These are phyloP conservation scores for Flaveria ramosissima DNA, from an alignment of 129 eudicot species.

Conservation along the genomic window DNA sequence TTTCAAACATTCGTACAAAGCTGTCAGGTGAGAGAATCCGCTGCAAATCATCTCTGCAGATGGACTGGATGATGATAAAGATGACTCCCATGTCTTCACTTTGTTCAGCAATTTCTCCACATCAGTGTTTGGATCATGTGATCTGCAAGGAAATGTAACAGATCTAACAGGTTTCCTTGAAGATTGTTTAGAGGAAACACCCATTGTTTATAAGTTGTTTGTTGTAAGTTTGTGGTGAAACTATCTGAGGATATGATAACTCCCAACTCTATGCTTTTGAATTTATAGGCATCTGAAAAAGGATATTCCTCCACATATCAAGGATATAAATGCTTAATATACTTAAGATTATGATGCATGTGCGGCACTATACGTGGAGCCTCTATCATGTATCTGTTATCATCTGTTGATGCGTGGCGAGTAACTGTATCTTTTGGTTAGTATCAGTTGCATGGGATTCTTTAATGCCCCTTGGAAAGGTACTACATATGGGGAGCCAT, in stretches of 20 bases:
- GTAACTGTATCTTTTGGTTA: neutral
- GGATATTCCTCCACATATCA: neutral
- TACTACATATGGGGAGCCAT: slow-evolving; percentile 9
- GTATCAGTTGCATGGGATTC: neutral
- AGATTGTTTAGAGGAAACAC: slow-evolving; percentile 25
- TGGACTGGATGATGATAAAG: slow-evolving; percentile 6
- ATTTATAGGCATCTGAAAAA: slow-evolving; percentile 19
- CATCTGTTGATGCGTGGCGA: neutral
- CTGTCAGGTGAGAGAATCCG: slow-evolving; percentile 31
- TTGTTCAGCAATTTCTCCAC: slow-evolving; percentile 28
- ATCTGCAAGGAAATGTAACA: slow-evolving; percentile 37
- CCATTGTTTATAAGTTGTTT: slow-evolving; percentile 14
- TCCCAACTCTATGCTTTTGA: neutral
- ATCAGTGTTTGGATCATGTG: slow-evolving; percentile 38
- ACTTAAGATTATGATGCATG: slow-evolving; percentile 4
- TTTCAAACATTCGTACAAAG: slow-evolving; percentile 40
- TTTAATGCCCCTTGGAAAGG: slow-evolving; percentile 20
- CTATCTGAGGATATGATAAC: neutral
- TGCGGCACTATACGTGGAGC: slow-evolving; percentile 25
- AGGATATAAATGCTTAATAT: neutral
- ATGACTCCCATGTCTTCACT: slow-evolving; percentile 34
- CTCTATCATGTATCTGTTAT: neutral
- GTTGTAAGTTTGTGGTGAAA: neutral
- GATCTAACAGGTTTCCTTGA: slow-evolving; percentile 27
- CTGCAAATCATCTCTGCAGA: slow-evolving; percentile 31